Evolutionary conservation across 441 rosid species (phyloP).

Genomic region (Arabidopsis lyrata): DNA sequence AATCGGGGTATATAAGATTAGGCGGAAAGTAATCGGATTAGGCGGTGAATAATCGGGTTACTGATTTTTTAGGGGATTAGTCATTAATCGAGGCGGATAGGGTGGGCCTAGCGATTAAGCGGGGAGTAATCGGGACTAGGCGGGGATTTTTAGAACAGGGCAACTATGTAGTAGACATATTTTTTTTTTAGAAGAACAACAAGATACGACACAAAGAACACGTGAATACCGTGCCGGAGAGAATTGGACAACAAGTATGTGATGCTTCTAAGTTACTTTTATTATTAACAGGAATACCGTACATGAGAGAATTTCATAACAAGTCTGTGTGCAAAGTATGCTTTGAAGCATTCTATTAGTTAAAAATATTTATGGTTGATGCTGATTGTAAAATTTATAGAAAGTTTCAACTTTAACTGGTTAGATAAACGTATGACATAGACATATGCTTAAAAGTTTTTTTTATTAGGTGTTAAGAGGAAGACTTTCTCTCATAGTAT

Average conservation of each 20-base stretch:
- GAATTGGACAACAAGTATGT: slow-evolving; percentile 37
- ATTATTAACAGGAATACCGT: slow-evolving; percentile 29
- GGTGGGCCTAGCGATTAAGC: too few relatives aligned
- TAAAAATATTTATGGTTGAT: slow-evolving; percentile 4
- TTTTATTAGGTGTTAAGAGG: too few relatives aligned
- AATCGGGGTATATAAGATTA: too few relatives aligned
- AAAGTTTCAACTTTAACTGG: background rate
- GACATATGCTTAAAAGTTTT: background rate
- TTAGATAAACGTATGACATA: background rate
- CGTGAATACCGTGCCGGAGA: slow-evolving; percentile 36
- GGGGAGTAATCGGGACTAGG: too few relatives aligned
- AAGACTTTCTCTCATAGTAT: background rate
- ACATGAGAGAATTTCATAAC: slow-evolving; percentile 27
- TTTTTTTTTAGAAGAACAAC: slow-evolving; percentile 15
- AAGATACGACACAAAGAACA: slow-evolving; percentile 39
- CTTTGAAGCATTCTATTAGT: slow-evolving; percentile 38
- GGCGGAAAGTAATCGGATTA: too few relatives aligned
- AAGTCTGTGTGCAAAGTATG: slow-evolving; percentile 37
- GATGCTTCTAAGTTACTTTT: slow-evolving; percentile 38
- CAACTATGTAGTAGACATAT: background rate
- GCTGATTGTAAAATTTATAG: background rate
- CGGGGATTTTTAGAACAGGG: too few relatives aligned
- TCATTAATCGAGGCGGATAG: too few relatives aligned
- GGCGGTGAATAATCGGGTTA: too few relatives aligned
- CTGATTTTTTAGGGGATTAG: too few relatives aligned